A percentile compares a stretch with the other conserved stretches of the same genome.
Conservation (phyloP, 2,329 filamentous ascomycete genomes). For the Cytospora mali region DNA sequence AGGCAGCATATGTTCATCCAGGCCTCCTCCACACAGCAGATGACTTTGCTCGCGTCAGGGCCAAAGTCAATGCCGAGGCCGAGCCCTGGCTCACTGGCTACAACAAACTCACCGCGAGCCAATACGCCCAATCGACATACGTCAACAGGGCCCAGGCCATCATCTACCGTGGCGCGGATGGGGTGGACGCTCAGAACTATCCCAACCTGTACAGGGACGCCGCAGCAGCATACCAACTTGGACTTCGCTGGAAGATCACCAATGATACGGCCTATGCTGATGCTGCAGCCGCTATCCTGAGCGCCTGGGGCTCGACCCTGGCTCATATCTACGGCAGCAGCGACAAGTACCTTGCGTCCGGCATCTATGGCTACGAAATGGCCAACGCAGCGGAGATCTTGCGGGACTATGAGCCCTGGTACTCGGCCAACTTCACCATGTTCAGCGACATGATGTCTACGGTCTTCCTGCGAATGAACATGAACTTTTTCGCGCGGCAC, state of each 20-base stretch:
- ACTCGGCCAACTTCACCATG: constrained; percentile 34
- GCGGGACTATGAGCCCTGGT: constrained; percentile 31
- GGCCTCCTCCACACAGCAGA: constrained; percentile 38
- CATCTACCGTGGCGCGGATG: constrained; percentile 41
- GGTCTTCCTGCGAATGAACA: constrained; percentile 40
- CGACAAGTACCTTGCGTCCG: constrained; percentile 40
- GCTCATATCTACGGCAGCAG: constrained; percentile 35
- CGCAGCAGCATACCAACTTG: constrained; percentile 42
- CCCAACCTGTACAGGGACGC: constrained; percentile 38
- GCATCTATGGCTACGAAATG: constrained; percentile 44
- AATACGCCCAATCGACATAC: constrained; percentile 37
- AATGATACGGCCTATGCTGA: constrained; percentile 37
- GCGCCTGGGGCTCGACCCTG: constrained; percentile 40
- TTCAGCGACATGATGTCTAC: constrained; percentile 36
- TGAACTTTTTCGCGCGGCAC: constrained; percentile 39
- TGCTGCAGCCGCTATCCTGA: constrained; percentile 37
- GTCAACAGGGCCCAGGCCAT: constrained; percentile 34
- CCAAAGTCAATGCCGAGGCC: constrained; percentile 38
- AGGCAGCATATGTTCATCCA: constrained; percentile 17
- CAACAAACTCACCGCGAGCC: constrained; percentile 36
- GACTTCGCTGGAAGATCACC: constrained; percentile 40
- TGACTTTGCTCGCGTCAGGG: constrained; percentile 45
- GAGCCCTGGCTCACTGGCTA: constrained; percentile 42
- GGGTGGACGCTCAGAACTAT: constrained; percentile 39
- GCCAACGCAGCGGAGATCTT: constrained; percentile 44